Percentiles rank a stretch among this genome's conserved stretches.
Conservation (phyloP, 1,284 basidiomycete species). For the Melampsora occidentalis region DNA sequence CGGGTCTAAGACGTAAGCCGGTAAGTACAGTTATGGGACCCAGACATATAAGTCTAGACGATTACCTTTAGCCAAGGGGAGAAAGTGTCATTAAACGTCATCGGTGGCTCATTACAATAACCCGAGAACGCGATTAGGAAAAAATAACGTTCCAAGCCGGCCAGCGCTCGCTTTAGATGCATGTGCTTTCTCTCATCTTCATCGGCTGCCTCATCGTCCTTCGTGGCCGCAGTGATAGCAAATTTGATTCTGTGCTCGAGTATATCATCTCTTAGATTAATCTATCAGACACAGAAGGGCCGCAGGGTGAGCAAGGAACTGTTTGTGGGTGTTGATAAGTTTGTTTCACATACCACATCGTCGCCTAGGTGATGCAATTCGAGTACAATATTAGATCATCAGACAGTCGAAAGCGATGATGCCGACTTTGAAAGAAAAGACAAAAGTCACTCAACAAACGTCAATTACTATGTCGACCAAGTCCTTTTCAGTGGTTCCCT, state of each 20-base stretch:
- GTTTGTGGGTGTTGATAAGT: not conserved
- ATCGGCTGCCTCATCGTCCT: conserved; percentile 3
- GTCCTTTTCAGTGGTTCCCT: conserved; percentile 74
- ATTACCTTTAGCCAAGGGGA: conserved; percentile 78
- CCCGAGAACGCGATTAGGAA: conserved; percentile 92
- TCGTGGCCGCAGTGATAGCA: conserved; percentile 67
- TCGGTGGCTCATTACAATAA: conserved; percentile 72
- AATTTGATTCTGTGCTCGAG: conserved; percentile 77
- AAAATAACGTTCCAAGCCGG: conserved; percentile 66
- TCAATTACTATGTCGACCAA: conserved; percentile 86
- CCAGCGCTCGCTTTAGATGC: conserved; percentile 56
- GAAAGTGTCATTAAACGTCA: conserved; percentile 68
- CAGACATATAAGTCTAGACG: conserved; percentile 15
- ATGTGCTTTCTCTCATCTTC: conserved; percentile 61
- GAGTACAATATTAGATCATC: too few species aligned
- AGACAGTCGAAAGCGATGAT: conserved; percentile 11
- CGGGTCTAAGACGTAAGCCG: conserved; percentile 40
- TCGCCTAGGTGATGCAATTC: conserved; percentile 18
- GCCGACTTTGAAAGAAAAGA: conserved; percentile 31
- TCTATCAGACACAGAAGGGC: conserved; percentile 58
- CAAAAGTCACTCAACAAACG: conserved; percentile 63
- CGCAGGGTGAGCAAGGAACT: not conserved
- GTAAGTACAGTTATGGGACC: conserved; percentile 61
- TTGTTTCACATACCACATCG: conserved; percentile 29
- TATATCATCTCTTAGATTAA: conserved; percentile 84